Conservation (phyloP, 352 stramenopile genomes). For the Globisporangium radiosum region DNA sequence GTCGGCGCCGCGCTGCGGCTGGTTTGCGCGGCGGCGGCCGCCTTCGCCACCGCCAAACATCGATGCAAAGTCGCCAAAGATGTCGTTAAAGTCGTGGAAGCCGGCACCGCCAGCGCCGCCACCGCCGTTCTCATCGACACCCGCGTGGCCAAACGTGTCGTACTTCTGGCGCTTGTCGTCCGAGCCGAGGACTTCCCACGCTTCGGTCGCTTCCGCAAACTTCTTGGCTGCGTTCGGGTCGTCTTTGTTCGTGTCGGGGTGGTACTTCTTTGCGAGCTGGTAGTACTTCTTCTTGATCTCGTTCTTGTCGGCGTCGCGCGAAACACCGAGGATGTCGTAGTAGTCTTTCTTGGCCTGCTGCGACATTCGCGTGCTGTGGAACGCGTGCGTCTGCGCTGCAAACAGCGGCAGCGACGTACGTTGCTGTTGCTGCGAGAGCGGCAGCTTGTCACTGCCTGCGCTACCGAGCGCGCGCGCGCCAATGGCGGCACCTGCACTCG, state of each 20-base stretch:
- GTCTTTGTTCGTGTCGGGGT: constrained; percentile 97
- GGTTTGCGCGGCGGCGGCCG: constrained; percentile 47
- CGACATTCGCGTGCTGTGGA: constrained; percentile 62
- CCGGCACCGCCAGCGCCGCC: constrained; percentile 39
- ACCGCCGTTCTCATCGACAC: constrained; percentile 88
- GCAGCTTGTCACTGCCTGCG: neutral
- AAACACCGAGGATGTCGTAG: constrained; percentile 94
- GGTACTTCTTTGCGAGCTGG: constrained; percentile 95
- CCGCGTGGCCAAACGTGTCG: constrained; percentile 93
- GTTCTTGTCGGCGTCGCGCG: constrained; percentile 84
- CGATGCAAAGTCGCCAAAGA: constrained; percentile 77
- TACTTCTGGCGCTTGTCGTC: constrained; percentile 93
- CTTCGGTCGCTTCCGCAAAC: constrained; percentile 91
- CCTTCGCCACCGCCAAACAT: constrained; percentile 66
- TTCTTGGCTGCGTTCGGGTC: constrained; percentile 88
- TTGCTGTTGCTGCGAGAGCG: neutral
- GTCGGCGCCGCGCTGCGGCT: constrained; percentile 87
- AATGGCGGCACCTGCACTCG: neutral
- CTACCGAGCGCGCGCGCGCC: neutral
- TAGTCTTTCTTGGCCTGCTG: constrained; percentile 89
- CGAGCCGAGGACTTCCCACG: constrained; percentile 91
- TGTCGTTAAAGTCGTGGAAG: constrained; percentile 88
- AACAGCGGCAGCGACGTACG: constrained; percentile 2
- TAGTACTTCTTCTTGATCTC: constrained; percentile 99
- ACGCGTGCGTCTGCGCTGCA: constrained; percentile 15